Conservation (phyloP, 2,329 filamentous ascomycete genomes). For the Zopfia rhizophila region DNA sequence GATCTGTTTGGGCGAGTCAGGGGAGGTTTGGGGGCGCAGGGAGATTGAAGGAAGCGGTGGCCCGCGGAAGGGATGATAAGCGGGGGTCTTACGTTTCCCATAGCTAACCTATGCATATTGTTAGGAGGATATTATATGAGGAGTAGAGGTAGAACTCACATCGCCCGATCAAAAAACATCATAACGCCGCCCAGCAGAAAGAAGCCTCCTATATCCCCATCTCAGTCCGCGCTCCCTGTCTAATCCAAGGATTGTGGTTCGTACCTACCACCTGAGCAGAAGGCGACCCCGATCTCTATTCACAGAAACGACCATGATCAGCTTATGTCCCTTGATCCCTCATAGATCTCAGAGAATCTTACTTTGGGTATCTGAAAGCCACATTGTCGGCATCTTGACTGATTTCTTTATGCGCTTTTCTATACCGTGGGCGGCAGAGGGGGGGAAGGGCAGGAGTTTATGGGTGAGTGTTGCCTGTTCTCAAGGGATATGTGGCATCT, state of each 20-base stretch:
- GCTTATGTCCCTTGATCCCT: too few species aligned
- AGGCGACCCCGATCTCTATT: constrained; percentile 93
- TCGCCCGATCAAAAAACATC: constrained; percentile 97
- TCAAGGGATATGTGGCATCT: constrained; percentile 14
- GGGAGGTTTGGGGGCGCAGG: constrained; percentile 4
- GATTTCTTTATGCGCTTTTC: background rate
- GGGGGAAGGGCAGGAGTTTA: background rate
- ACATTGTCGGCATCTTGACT: constrained; percentile 82
- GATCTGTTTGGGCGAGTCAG: constrained; percentile 68
- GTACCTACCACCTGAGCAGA: constrained; percentile 93
- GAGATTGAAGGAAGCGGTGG: constrained; percentile 8
- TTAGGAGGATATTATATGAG: constrained; percentile 7
- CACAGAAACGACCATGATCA: constrained; percentile 16
- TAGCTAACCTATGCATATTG: constrained; percentile 75
- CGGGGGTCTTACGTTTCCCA: constrained; percentile 81
- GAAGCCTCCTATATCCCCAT: constrained; percentile 75
- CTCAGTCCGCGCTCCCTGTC: constrained; percentile 20
- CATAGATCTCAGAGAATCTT: too few species aligned
- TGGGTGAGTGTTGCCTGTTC: constrained; percentile 5
- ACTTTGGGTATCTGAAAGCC: constrained; percentile 97
- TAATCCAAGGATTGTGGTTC: background rate
- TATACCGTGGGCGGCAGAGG: background rate
- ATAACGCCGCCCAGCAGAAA: constrained; percentile 95
- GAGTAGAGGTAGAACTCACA: constrained; percentile 66
- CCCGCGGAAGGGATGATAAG: constrained; percentile 5